phyloP scores from a whole-genome alignment of 2,329 filamentous ascomycete species.

The Penicillium capsulatum region DNA sequence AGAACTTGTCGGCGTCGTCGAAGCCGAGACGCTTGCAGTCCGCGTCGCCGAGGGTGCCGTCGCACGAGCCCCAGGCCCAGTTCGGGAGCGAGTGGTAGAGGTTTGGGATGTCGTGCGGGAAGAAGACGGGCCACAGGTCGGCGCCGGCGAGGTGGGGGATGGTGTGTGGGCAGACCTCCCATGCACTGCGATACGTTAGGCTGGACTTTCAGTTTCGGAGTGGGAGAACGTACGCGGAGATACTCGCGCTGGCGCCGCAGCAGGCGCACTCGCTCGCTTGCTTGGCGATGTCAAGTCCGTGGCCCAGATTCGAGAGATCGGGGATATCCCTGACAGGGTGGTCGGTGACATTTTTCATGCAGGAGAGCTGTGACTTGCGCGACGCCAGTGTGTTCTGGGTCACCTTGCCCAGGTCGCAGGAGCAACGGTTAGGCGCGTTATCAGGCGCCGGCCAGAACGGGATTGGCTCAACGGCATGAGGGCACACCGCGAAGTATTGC shows the following conservation, averaged over 20 bases:
- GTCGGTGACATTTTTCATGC: conserved; percentile 19
- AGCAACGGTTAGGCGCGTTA: conserved; percentile 34
- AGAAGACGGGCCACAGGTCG: conserved; percentile 19
- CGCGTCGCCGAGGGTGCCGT: conserved; percentile 12
- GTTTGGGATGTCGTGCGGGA: conserved; percentile 18
- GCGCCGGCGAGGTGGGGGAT: conserved; percentile 18
- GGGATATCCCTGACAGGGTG: background rate
- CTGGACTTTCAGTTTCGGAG: background rate
- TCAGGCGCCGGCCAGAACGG: conserved; percentile 40
- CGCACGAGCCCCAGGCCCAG: conserved; percentile 21
- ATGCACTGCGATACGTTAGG: conserved; percentile 17
- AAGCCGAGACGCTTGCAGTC: conserved; percentile 22
- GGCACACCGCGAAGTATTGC: conserved; percentile 33
- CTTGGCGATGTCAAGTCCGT: conserved; percentile 19
- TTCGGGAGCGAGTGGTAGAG: conserved; percentile 16
- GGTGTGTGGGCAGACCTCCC: conserved; percentile 34
- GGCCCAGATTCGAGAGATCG: conserved; percentile 16
- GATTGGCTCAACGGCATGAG: conserved; percentile 28
- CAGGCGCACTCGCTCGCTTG: conserved; percentile 32
- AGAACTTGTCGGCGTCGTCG: conserved; percentile 20
- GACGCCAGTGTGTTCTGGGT: conserved; percentile 16
- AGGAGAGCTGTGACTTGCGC: conserved; percentile 18
- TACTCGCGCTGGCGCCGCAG: conserved; percentile 34
- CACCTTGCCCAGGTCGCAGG: conserved; percentile 36
- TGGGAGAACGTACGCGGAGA: conserved; percentile 34